Percentiles rank a stretch among this genome's conserved stretches.
phyloP scores from a whole-genome alignment of 2,329 filamentous ascomycete species.

The Arthroderma sp. region DNA sequence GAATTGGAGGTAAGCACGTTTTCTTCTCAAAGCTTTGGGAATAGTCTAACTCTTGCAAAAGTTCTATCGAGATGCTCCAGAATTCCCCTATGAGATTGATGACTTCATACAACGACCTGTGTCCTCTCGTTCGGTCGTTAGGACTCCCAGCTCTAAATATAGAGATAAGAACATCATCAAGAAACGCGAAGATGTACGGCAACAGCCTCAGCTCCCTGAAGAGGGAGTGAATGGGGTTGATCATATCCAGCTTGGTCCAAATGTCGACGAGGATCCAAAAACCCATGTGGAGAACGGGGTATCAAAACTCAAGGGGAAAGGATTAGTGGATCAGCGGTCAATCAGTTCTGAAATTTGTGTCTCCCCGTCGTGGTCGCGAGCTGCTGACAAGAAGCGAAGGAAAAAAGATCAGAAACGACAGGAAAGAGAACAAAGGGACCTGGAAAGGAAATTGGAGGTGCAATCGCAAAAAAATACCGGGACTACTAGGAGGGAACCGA shows the following conservation, averaged over 20 bases:
- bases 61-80: background rate
- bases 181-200: background rate
- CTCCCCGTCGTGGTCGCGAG: constrained; percentile 14
- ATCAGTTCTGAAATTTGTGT: constrained; percentile 15
- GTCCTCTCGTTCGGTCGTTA: constrained; percentile 11
- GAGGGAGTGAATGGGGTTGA: background rate
- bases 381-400: constrained; percentile 10
- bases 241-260: constrained; percentile 2
- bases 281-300: no score
- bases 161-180: constrained; percentile 2
- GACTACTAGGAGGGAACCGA: constrained; percentile 8
- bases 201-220: background rate
- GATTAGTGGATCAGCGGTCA: constrained; percentile 21
- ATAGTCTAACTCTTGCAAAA: background rate
- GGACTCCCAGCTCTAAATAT: constrained; percentile 13
- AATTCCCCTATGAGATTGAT: background rate
- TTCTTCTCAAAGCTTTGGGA: background rate
- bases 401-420: constrained; percentile 14
- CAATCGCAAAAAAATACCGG: constrained; percentile 6
- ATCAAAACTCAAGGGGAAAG: constrained; percentile 21
- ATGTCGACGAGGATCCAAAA: background rate
- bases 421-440: constrained; percentile 14
- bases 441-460: constrained; percentile 12
- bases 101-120: constrained; percentile 8
- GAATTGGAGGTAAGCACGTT: background rate